Evolutionary conservation across 345 rosid species (phyloP).

Genomic region (Gossypium thurberi): DNA sequence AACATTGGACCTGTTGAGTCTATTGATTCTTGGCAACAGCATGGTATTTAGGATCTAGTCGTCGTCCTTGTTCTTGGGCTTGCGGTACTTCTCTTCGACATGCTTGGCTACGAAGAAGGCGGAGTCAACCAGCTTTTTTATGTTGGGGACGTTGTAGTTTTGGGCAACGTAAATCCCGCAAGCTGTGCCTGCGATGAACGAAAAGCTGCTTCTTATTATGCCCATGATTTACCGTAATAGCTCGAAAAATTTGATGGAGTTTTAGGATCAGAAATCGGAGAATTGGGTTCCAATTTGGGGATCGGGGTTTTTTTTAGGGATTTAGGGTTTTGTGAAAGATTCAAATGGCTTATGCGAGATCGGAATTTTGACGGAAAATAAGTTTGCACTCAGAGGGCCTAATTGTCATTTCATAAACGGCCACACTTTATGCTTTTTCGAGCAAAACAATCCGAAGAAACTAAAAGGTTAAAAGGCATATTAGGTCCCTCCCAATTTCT

Average conservation of each 20-base stretch:
- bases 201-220: conserved; percentile 54
- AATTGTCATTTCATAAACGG: neutral
- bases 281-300: neutral
- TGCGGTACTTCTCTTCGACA: conserved; percentile 59
- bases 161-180: conserved; percentile 79
- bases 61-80: conserved; percentile 46
- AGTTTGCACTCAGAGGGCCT: neutral
- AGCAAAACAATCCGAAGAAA: too few relatives aligned
- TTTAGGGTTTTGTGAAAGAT: neutral
- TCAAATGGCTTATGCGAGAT: neutral
- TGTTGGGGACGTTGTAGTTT: conserved; percentile 80
- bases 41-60: conserved; percentile 10
- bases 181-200: conserved; percentile 53
- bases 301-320: neutral
- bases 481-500: too few relatives aligned
- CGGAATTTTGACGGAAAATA: neutral
- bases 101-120: conserved; percentile 50
- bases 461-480: too few relatives aligned
- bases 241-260: neutral
- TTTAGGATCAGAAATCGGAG: neutral
- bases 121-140: conserved; percentile 45
- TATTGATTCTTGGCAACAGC: neutral
- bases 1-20: conserved; percentile 5
- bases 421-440: neutral
- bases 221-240: conserved; percentile 44